These are phyloP conservation scores for Pelargonium fulgidum DNA, from an alignment of 441 rosid species.

Conservation along the genomic window DNA sequence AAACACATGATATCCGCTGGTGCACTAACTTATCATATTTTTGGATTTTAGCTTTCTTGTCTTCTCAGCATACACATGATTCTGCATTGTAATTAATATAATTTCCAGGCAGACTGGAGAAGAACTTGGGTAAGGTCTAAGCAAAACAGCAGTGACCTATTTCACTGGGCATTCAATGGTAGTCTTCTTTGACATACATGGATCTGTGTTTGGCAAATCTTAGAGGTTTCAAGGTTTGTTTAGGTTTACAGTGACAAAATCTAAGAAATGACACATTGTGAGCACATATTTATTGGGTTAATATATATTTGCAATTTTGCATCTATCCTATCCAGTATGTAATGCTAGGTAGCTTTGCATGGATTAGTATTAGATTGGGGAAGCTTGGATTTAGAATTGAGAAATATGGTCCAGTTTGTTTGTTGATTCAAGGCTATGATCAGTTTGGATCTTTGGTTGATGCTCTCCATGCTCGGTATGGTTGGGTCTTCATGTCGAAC, in stretches of 20 bases:
- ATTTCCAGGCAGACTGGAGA: not conserved
- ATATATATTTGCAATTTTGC: too few species aligned
- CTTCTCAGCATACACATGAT: not conserved
- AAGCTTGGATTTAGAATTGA: not conserved
- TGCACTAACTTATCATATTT: not conserved
- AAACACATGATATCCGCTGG: not conserved
- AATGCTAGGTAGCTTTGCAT: not conserved
- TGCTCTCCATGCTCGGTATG: not conserved
- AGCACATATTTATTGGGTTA: too few species aligned
- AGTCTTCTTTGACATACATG: not conserved
- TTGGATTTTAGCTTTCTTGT: not conserved
- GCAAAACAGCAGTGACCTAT: not conserved
- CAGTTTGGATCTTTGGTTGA: not conserved
- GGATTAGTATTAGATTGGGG: not conserved
- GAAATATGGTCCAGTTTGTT: not conserved
- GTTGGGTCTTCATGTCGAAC: not conserved
- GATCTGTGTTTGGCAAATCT: conserved; percentile 9
- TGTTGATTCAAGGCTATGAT: conserved; percentile 1
- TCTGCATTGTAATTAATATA: conserved; percentile 9
- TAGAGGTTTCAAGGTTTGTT: conserved; percentile 5
- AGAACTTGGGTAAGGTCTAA: conserved; percentile 10
- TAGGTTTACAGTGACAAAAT: not conserved
- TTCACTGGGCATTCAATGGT: not conserved
- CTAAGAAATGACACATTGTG: conserved; percentile 1
- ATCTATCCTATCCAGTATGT: too few species aligned